Percentiles rank a stretch among this genome's conserved stretches.
These are phyloP conservation scores for Rhynchospora pubera DNA, from an alignment of 176 grass and related monocot species.

Conservation along the genomic window DNA sequence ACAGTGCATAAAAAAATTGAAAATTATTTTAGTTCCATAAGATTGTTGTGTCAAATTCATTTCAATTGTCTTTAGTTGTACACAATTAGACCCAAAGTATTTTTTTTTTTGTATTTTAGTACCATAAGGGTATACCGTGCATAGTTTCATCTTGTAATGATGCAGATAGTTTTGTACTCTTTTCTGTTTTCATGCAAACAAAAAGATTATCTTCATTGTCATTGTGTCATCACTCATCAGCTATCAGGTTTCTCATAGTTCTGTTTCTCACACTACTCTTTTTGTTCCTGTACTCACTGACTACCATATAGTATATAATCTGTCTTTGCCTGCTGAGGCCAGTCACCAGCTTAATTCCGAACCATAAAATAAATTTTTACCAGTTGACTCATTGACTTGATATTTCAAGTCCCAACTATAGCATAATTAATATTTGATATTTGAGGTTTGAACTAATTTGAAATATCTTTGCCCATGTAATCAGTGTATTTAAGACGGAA, in stretches of 20 bases:
- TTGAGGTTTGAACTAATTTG: background rate
- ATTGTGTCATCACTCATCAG: too few relatives aligned
- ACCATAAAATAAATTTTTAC: background rate
- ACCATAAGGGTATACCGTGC: background rate
- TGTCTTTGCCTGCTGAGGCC: background rate
- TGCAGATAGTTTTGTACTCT: background rate
- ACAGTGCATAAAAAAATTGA: background rate
- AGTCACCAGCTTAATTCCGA: background rate
- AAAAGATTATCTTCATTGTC: background rate
- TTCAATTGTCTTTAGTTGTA: background rate
- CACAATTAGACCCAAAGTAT: background rate
- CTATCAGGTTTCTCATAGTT: background rate
- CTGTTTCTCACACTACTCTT: background rate
- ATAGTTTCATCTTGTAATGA: background rate
- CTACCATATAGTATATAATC: background rate
- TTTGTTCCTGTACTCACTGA: background rate
- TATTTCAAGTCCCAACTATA: background rate
- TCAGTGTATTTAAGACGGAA: background rate
- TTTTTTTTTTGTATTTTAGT: background rate
- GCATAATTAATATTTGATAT: too few relatives aligned
- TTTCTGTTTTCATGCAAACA: background rate
- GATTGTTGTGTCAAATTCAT: background rate
- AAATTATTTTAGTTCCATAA: background rate
- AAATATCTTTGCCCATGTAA: background rate
- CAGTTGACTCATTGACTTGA: background rate